These are phyloP conservation scores for Striga hermonthica DNA, from an alignment of 305 asterid genomes.

Conservation along the genomic window DNA sequence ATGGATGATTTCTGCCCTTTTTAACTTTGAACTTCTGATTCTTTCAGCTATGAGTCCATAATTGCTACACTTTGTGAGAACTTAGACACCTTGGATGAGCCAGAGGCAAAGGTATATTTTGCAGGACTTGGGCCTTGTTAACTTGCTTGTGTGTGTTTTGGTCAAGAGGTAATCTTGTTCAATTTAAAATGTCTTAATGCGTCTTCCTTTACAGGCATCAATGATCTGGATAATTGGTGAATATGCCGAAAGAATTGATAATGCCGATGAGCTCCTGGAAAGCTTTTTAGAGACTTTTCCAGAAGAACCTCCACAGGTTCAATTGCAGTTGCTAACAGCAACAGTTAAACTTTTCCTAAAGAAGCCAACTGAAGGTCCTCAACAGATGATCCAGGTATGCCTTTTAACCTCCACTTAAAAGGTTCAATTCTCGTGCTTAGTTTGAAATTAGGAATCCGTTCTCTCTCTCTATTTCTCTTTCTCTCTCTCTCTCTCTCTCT, in stretches of 20 bases:
- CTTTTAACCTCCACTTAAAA: conserved; percentile 14
- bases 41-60: conserved; percentile 87
- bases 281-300: conserved; percentile 98
- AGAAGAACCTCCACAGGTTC: conserved; percentile 98
- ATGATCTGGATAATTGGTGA: conserved; percentile 99
- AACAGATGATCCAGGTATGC: conserved; percentile 96
- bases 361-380: conserved; percentile 99
- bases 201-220: conserved; percentile 68
- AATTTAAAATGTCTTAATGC: conserved; percentile 27
- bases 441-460: conserved; percentile 1
- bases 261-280: conserved; percentile 99
- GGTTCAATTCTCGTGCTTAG: not conserved
- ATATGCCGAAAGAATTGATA: conserved; percentile 99
- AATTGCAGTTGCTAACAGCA: conserved; percentile 93
- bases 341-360: conserved; percentile 98
- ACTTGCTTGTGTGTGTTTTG: conserved; percentile 23
- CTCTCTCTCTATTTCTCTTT: not conserved
- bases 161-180: conserved; percentile 19
- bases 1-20: conserved; percentile 25
- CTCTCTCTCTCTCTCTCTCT: not conserved
- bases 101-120: conserved; percentile 97
- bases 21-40: conserved; percentile 18
- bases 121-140: conserved; percentile 25
- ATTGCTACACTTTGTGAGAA: conserved; percentile 99
- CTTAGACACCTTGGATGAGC: conserved; percentile 97